Conservation (phyloP, 768 basidiomycete species). For the Psilocybe tampanensis region DNA sequence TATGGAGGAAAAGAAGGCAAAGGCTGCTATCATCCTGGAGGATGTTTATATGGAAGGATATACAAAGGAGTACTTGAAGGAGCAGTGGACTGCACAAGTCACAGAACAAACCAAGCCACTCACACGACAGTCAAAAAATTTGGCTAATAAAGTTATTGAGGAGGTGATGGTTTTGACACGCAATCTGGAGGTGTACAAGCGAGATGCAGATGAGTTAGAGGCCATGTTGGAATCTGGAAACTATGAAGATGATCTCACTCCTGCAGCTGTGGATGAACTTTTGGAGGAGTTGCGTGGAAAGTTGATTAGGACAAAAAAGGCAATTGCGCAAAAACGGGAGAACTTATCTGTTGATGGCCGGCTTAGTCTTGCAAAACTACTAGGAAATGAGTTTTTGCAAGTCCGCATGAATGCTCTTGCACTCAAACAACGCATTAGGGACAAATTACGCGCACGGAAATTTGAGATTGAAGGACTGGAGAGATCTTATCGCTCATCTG, state of each 20-base stretch:
- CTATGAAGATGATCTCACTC: not conserved
- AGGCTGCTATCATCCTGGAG: too few species aligned
- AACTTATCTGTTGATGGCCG: slow-evolving; percentile 7
- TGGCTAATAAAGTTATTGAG: slow-evolving; percentile 3
- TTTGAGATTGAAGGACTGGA: slow-evolving; percentile 29
- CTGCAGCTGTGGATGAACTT: not conserved
- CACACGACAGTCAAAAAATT: slow-evolving; percentile 6
- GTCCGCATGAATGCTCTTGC: slow-evolving; percentile 23
- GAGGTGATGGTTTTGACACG: slow-evolving; percentile 6
- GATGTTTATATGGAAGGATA: not conserved
- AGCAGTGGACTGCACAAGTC: slow-evolving; percentile 22
- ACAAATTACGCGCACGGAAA: slow-evolving; percentile 22
- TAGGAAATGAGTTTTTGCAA: slow-evolving; percentile 16
- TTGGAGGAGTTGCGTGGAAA: not conserved
- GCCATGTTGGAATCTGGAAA: slow-evolving; percentile 1
- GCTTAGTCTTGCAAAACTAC: slow-evolving; percentile 5
- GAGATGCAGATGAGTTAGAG: not conserved
- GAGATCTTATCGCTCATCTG: slow-evolving; percentile 19
- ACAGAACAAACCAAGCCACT: slow-evolving; percentile 20
- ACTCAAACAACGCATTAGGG: slow-evolving; percentile 23
- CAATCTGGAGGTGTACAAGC: slow-evolving; percentile 5
- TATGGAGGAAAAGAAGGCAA: too few species aligned
- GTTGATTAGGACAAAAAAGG: not conserved
- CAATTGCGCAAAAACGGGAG: not conserved
- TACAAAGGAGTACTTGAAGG: not conserved